phyloP scores from a whole-genome alignment of 192 early-diverging fungal genomes.

The Geranomyces michiganensis region DNA sequence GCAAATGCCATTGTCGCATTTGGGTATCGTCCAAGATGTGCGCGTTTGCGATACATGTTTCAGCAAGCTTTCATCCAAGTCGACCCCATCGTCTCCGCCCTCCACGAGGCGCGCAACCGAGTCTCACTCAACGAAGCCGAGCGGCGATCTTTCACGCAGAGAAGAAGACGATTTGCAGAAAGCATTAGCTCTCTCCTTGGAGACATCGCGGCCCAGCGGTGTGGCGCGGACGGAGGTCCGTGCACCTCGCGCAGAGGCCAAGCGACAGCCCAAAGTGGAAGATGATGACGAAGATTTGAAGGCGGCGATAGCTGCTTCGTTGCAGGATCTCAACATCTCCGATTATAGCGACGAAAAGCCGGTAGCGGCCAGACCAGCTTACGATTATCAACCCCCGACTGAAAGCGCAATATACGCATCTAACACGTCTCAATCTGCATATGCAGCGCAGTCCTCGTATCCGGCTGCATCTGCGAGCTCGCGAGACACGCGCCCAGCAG shows the following conservation, averaged over 20 bases:
- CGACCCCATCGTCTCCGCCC: constrained; percentile 11
- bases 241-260: constrained; percentile 1
- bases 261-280: constrained; percentile 25
- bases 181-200: constrained; percentile 47
- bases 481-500: constrained; percentile 5
- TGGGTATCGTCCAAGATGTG: constrained; percentile 87
- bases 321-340: constrained; percentile 64
- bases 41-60: constrained; percentile 96
- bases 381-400: constrained; percentile 27
- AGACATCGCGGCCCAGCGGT: constrained; percentile 14
- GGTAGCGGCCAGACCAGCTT: constrained; percentile 13
- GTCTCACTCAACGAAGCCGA: neutral
- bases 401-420: constrained; percentile 30
- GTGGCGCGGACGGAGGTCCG: constrained; percentile 6
- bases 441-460: neutral
- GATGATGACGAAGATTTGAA: constrained; percentile 89
- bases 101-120: neutral
- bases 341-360: neutral
- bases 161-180: constrained; percentile 52
- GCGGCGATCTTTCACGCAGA: constrained; percentile 27
- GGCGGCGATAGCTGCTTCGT: constrained; percentile 88
- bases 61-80: constrained; percentile 65
- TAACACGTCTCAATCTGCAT: constrained; percentile 21
- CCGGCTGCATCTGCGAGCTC: constrained; percentile 15
- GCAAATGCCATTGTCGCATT: constrained; percentile 75